Conservation (phyloP, 192 early-diverging fungal species). For the Fimicolochytrium jonesii region DNA sequence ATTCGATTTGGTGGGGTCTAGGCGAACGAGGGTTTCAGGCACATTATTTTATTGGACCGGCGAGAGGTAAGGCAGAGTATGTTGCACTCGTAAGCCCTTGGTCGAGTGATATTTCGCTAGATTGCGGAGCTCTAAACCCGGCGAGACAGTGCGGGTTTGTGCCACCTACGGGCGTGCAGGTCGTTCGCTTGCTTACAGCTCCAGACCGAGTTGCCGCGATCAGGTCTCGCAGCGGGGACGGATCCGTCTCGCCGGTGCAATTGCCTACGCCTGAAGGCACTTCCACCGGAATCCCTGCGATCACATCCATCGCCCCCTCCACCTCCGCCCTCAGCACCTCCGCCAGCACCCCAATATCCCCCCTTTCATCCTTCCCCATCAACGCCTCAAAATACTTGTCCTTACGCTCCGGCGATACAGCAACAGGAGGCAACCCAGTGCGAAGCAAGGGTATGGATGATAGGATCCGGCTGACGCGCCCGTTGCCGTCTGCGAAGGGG, state of each 20-base stretch:
- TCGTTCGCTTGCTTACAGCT: too few species aligned
- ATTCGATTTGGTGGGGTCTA: too few species aligned
- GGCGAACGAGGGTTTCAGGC: too few species aligned
- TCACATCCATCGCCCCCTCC: neutral
- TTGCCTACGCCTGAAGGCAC: neutral
- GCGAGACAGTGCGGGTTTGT: too few species aligned
- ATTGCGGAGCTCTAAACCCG: too few species aligned
- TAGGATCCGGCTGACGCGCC: neutral
- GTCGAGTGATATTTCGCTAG: too few species aligned
- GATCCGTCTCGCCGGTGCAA: neutral
- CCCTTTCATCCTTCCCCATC: neutral
- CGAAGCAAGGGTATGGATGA: slow-evolving; percentile 5
- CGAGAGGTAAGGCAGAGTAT: too few species aligned
- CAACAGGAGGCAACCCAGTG: slow-evolving; percentile 7
- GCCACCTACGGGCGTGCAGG: too few species aligned
- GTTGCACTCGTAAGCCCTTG: too few species aligned
- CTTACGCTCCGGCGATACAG: neutral
- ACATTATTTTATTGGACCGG: too few species aligned
- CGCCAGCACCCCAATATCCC: neutral
- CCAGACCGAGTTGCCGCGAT: too few species aligned
- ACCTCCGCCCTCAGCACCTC: slow-evolving; percentile 1
- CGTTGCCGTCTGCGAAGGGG: slow-evolving; percentile 3
- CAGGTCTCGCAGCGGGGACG: neutral
- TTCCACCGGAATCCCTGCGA: neutral
- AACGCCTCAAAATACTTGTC: slow-evolving; percentile 2